Base-by-base conservation (phyloP, 441 rosid genomes). In the Syzygium syzygioides region DNA sequence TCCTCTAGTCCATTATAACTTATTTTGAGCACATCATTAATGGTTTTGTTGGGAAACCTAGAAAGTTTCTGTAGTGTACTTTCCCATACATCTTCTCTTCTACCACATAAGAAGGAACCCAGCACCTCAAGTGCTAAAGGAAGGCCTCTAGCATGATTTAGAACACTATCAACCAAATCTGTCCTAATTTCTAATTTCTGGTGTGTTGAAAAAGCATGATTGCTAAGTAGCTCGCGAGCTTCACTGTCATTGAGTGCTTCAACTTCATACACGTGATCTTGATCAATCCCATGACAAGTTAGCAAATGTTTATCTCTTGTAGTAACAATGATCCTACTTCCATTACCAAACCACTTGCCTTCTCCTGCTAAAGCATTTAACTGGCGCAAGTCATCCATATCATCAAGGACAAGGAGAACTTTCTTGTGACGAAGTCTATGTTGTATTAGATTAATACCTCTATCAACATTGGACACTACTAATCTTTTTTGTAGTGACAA, bases 181-280 rank as follows among this genome's bases (percentile, higher is more conserved):
- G 4, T 28, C 32, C 2, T 14, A 0, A 60, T 60, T 0, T 55
- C 0, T 3, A 28, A 0, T 28, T 0, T 14, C 13, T 6, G 34
- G 11, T n/a, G 32, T 13, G 34, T 60, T 0, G 9, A 1, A 14
- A 62, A 62, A 28, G 19, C 68, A 14, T 62, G 68, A 0, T 62
- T 28, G 1, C 68, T 6, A n/a, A 66, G 10, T 1, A 66, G 0
- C 25, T 66, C 45, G 1, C 0, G 7, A 32, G 79, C 79, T 2
- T 66, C 79, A 4, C 2, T 18, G 0, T 9, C 0, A 32, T 32
- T 2, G 0, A 66, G 1, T 4, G 6, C 41, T 32, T 5, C 6
- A 32, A 66, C 79, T 32, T 66, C 2, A 1, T 66, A 66, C 6
- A 32, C 45, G 4, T 32, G 79, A 32, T 32, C 14, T 32, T 9